phyloP scores from a whole-genome alignment of 2,329 filamentous ascomycete genomes.

The Sporothrix variecibatus region DNA sequence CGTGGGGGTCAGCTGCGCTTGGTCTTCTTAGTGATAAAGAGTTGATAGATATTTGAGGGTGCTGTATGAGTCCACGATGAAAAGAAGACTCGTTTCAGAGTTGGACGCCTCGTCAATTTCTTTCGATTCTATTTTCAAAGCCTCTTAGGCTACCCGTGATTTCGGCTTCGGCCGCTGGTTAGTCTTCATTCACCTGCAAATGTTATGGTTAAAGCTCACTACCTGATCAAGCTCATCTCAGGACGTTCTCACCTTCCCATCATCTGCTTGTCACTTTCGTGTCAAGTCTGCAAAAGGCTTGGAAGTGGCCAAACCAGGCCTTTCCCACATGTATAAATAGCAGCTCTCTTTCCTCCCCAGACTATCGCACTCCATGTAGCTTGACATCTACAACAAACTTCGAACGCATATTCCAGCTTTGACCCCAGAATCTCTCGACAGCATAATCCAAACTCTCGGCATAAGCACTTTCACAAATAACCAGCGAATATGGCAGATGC shows the following conservation, averaged over 20 bases:
- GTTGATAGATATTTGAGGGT: not conserved
- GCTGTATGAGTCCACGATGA: not conserved
- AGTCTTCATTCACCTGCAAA: not conserved
- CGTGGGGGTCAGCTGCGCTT: not conserved
- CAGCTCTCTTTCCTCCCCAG: not conserved
- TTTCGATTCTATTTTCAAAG: not conserved
- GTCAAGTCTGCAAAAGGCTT: not conserved
- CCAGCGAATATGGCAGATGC: no score
- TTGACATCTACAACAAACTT: not conserved
- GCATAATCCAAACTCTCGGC: no score
- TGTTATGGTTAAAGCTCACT: not conserved
- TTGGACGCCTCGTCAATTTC: not conserved
- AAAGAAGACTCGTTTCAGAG: not conserved
- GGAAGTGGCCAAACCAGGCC: not conserved
- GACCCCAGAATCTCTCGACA: not conserved
- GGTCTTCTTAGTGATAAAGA: not conserved
- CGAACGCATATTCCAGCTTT: not conserved
- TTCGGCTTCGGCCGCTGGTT: not conserved
- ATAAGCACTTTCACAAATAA: no score
- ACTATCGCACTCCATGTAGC: not conserved
- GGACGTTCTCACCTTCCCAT: not conserved
- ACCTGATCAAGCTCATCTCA: not conserved
- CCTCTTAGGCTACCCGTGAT: not conserved
- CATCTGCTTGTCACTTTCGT: not conserved
- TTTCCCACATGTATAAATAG: not conserved